Base-by-base conservation (phyloP, 1,284 basidiomycete genomes). In the Malassezia slooffiae region DNA sequence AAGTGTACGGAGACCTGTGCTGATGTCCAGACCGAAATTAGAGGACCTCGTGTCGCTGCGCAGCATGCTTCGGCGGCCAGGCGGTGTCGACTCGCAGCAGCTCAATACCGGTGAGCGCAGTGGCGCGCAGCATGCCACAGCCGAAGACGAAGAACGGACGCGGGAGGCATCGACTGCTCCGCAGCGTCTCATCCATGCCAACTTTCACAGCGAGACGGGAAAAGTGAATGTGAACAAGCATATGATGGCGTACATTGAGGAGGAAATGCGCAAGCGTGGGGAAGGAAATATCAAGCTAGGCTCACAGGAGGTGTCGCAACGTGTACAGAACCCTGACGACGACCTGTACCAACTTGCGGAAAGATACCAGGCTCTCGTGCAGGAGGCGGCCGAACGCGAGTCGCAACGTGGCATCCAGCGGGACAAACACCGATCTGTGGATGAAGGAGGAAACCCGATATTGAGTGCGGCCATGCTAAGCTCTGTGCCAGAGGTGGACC, bases 401-500 rank as follows among this genome's bases (percentile, higher is more conserved):
- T n/a, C 24, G 24, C 24, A 26, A 26, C 8, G 24, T 26, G 7
- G 24, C 12, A 26, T 26, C 7, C 24, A 7, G 24, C 8, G 24
- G 24, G 7, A 26, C 7, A 30, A 6, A 30, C 13, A 7, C n/a
- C 10, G 29, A 6, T 13, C 22, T 34, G 20, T 11, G 20, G 21
- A n/a, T n/a, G n/a, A 12, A n/a, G 21, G 22, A 11, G 19, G 30
- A 4, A 16, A 21, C 12, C 27, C 36, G 4, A 28, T 23, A 1
- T 23, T 15, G 21, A 23, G 15, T 16, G 24, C 30, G 7, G 30
- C 34, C n/a, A 35, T 44, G 16, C 19, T 38, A 4, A 33, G 16
- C n/a, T 24, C 15, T n/a, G 34, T 47, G 5, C 45, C 45, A 2
- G 45, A 47, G 17, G 30, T 47, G 2, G 39, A 47, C 20, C 26